Evolutionary conservation across 2,329 filamentous ascomycete species (phyloP).

Genomic region (Penicillium sp.): DNA sequence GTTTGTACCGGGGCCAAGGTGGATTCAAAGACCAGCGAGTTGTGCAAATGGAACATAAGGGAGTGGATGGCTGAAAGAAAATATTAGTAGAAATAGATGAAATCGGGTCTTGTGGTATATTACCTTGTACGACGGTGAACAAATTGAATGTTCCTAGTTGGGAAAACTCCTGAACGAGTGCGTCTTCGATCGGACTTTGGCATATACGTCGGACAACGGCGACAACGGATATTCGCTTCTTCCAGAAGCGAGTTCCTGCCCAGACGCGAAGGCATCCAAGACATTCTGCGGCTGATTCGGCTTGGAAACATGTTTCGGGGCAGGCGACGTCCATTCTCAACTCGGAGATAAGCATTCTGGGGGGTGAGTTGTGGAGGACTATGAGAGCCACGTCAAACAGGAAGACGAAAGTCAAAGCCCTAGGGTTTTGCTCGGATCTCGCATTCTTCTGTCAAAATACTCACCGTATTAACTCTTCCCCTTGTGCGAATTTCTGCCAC

Average conservation of each 20-base stretch:
- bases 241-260: conserved; percentile 20
- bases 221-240: conserved; percentile 14
- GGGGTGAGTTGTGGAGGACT: conserved; percentile 31
- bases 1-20: conserved; percentile 22
- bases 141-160: conserved; percentile 25
- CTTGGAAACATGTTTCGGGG: conserved; percentile 31
- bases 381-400: conserved; percentile 30
- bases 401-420: conserved; percentile 28
- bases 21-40: conserved; percentile 26
- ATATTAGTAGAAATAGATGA: neutral
- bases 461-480: conserved; percentile 30
- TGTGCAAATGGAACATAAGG: conserved; percentile 24
- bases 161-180: conserved; percentile 14
- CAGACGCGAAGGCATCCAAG: conserved; percentile 16
- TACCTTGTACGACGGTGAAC: conserved; percentile 26
- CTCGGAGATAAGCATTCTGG: conserved; percentile 27
- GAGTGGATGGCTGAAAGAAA: conserved; percentile 20
- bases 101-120: neutral
- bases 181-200: conserved; percentile 12
- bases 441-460: neutral
- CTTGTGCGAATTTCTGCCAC: conserved; percentile 23
- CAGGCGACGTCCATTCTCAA: conserved; percentile 27
- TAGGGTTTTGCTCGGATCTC: neutral
- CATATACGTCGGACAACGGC: conserved; percentile 23
- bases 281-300: conserved; percentile 22